phyloP scores from a whole-genome alignment of 2,329 filamentous ascomycete genomes.

The Stemphylium beticola region DNA sequence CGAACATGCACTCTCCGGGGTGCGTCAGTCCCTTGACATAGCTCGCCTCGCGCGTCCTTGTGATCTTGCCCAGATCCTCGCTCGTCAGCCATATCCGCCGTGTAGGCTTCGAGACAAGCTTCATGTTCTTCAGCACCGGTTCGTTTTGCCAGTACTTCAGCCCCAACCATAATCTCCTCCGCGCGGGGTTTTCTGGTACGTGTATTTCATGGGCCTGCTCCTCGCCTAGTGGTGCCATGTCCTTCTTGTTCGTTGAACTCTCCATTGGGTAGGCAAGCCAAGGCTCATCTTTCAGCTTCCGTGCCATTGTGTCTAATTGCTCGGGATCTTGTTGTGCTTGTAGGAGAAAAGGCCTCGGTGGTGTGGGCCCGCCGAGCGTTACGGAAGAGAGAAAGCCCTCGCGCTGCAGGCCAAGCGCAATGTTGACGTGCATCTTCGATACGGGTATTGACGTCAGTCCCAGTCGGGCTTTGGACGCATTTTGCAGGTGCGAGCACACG shows the following conservation, averaged over 20 bases:
- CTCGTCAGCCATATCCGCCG: slow-evolving; percentile 72
- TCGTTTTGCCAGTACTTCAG: slow-evolving; percentile 87
- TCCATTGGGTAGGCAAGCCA: slow-evolving; percentile 41
- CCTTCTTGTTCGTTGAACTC: slow-evolving; percentile 2
- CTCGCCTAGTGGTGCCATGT: slow-evolving; percentile 20
- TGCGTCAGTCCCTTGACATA: slow-evolving; percentile 74
- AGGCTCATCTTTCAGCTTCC: slow-evolving; percentile 51
- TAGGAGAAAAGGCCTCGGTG: slow-evolving; percentile 49
- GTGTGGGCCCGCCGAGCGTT: slow-evolving; percentile 71
- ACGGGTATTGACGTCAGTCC: slow-evolving; percentile 83
- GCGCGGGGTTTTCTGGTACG: slow-evolving; percentile 67
- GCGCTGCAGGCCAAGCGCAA: slow-evolving; percentile 79
- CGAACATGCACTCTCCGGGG: slow-evolving; percentile 81
- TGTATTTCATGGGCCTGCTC: slow-evolving; percentile 32
- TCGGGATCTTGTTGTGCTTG: slow-evolving; percentile 40
- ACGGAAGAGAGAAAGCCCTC: slow-evolving; percentile 82
- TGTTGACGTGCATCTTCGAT: slow-evolving; percentile 77
- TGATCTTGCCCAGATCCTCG: slow-evolving; percentile 66
- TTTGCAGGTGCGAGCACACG: slow-evolving; percentile 90
- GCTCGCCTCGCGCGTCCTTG: slow-evolving; percentile 69
- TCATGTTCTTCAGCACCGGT: slow-evolving; percentile 74
- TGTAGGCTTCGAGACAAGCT: slow-evolving; percentile 74
- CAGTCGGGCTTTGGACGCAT: slow-evolving; percentile 82
- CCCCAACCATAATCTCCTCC: slow-evolving; percentile 81
- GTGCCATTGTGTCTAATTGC: slow-evolving; percentile 36